Base-by-base conservation (phyloP, 495 filamentous ascomycete genomes). In the Parmelia sp. region DNA sequence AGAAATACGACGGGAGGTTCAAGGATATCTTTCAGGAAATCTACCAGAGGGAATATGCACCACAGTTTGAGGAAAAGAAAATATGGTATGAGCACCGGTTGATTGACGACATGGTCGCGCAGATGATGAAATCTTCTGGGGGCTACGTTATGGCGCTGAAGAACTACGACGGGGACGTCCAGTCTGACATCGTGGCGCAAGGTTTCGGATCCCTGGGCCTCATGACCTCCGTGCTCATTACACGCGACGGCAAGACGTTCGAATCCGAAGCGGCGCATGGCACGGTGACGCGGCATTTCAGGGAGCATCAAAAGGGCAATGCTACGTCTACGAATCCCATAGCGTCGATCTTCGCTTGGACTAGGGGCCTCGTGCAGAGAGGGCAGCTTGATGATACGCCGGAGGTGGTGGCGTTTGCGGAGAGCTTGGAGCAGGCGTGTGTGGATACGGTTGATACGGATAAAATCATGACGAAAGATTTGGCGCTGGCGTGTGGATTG, bases 1-100 rank as follows among this genome's bases (percentile, higher is more conserved):
- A 98, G 87, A 90, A 90, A 75, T 98, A 98, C 78, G 94, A 98
- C 73, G 94, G 94, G 37, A 83, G 88, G 68, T 98, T 98, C 84
- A 97, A 96, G 86, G 94, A 98, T 69, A 94, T 98, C 79, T 98
- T 98, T 86, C 89, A 98, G 84, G 89, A 95, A 72, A 84, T 97
- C 67, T 98, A 90, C 77, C 90, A 97, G 69, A 83, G 80, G 42
- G 80, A 87, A 71, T 98, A 97, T 82, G 85, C 88, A 81, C 83
- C 84, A 73, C 84, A 88, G 57, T 97, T 97, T 74, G 91, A 96
- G 72, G 88, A 88, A 70, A 89, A 91, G 81, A 81, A 82, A 56
- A 96, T 96, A 78, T 97, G 94, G 94, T 98, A 98, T 74, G 94
- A 98, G 87, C 94, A 98, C 79, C 88, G 94, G 69, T 81, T 98